Base-by-base conservation (phyloP, 1,139 yeast genomes). In the Wickerhamiella infanticola region DNA sequence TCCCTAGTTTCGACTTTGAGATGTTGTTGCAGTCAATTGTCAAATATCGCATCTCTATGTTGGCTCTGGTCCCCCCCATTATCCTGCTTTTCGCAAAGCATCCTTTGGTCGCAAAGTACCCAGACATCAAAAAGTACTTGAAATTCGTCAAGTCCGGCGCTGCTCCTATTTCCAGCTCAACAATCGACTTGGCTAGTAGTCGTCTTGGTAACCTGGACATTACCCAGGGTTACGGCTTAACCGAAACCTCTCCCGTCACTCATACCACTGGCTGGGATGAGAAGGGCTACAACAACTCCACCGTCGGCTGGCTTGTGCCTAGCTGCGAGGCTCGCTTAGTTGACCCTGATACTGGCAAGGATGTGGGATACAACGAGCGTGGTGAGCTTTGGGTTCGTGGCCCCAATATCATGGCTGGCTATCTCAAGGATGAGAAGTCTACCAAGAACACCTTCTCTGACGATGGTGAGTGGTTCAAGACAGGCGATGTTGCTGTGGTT, bases 191-290 rank as follows among this genome's bases (percentile, higher is more conserved):
- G 3, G 64, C 63, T 3, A 46, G 49, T 42, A 45, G 41, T 2
- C 49, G 61, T 23, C 42, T 60, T 3, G 52, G 52, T 29, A 50
- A 40, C 1, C 48, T 53, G 23, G 35, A 44, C 7, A 46, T 64
- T 18, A 47, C 45, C 33, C 90, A 82, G 62, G 93, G 88, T n/a
- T 82, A 81, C 58, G 94, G 94, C 1, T 67, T 80, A 51, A 82
- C 93, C 1, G 68, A 64, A 47, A 58, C 67, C 3, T 53, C 66
- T 3, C 69, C 68, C 1, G 56, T 63, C 41, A 51, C 64, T 24
- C 60, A 57, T 40, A 39, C 47, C 13, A 50, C 51, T 13, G 47
- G 43, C 18, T 39, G 45, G 4, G 53, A 54, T 37, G 40, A 46
- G 7, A 45, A 47, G 3, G 48, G 9, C 50, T 54, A 55, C 41